These are phyloP conservation scores for Ophiostoma ulmi DNA, from an alignment of 2,329 filamentous ascomycete genomes.

Conservation along the genomic window DNA sequence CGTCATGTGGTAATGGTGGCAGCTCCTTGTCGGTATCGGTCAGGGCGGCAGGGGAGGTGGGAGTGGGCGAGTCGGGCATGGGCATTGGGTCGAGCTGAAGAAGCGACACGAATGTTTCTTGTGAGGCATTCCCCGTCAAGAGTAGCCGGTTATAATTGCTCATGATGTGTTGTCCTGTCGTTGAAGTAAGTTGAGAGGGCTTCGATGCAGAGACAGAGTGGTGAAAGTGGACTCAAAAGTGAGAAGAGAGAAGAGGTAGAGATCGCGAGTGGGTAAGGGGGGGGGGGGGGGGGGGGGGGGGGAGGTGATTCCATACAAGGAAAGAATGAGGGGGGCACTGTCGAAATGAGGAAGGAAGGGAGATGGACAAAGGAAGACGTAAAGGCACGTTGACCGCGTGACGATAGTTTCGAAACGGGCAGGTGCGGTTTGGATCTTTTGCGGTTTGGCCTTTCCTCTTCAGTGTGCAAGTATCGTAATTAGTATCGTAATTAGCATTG, in stretches of 20 bases:
- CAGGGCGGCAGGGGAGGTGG: slow-evolving; percentile 29
- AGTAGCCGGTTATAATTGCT: slow-evolving; percentile 27
- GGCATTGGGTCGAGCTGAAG: slow-evolving; percentile 77
- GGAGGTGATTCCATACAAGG: background rate
- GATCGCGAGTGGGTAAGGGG: background rate
- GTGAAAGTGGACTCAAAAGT: background rate
- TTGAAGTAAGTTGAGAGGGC: background rate
- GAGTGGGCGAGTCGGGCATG: slow-evolving; percentile 51
- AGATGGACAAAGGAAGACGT: background rate
- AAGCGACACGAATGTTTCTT: slow-evolving; percentile 59
- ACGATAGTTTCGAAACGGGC: background rate
- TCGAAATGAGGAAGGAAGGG: background rate
- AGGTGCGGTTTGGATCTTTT: background rate
- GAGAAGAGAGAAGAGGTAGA: background rate
- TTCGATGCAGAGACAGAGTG: background rate
- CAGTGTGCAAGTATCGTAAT: background rate
- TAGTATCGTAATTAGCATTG: background rate
- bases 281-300: too few relatives aligned
- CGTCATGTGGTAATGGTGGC: slow-evolving; percentile 37
- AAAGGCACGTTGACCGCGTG: background rate
- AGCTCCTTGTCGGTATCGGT: slow-evolving; percentile 44
- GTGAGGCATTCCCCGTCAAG: slow-evolving; percentile 39
- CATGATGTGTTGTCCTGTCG: slow-evolving; percentile 16
- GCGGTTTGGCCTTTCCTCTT: background rate
- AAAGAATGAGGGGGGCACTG: background rate